Evolutionary conservation across 805 yeast species (phyloP).

Genomic region (Yarrowia phangngaensis): DNA sequence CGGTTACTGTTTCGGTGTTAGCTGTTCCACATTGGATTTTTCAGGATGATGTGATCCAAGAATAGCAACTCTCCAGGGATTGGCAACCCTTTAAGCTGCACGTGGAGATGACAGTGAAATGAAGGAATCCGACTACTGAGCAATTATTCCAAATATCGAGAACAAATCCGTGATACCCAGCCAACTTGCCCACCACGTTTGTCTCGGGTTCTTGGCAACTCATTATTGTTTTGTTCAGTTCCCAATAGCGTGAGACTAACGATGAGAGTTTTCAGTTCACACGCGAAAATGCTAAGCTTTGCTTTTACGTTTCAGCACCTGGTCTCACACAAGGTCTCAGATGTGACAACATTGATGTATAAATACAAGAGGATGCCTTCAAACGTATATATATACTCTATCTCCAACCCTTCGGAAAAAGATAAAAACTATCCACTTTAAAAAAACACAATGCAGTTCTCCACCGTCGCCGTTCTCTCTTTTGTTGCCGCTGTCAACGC

Average conservation of each 20-base stretch:
- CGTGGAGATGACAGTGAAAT: too few relatives aligned
- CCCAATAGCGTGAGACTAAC: too few relatives aligned
- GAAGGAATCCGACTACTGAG: too few relatives aligned
- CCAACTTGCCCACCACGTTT: too few relatives aligned
- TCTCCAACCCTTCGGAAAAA: neutral
- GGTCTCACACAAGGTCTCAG: constrained; percentile 14
- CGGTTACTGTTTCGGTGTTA: constrained; percentile 17
- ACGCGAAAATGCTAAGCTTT: constrained; percentile 23
- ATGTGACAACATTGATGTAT: constrained; percentile 14
- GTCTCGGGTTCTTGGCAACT: too few relatives aligned
- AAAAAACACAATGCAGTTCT: constrained; percentile 24
- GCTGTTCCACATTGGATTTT: constrained; percentile 14
- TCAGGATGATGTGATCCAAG: constrained; percentile 9
- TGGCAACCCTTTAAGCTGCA: too few relatives aligned
- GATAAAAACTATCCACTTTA: neutral
- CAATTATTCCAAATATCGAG: too few relatives aligned
- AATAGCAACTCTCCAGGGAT: neutral
- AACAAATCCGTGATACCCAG: too few relatives aligned
- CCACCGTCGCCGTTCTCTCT: constrained; percentile 21
- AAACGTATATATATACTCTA: too few relatives aligned
- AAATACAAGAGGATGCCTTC: constrained; percentile 18
- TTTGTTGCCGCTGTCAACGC: constrained; percentile 23
- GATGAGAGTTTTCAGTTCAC: too few relatives aligned
- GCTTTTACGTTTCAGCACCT: constrained; percentile 22
- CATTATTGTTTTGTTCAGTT: too few relatives aligned